Evolutionary conservation across 2,329 filamentous ascomycete genomes (phyloP).

Genomic region (Trematosphaeria pertusa): DNA sequence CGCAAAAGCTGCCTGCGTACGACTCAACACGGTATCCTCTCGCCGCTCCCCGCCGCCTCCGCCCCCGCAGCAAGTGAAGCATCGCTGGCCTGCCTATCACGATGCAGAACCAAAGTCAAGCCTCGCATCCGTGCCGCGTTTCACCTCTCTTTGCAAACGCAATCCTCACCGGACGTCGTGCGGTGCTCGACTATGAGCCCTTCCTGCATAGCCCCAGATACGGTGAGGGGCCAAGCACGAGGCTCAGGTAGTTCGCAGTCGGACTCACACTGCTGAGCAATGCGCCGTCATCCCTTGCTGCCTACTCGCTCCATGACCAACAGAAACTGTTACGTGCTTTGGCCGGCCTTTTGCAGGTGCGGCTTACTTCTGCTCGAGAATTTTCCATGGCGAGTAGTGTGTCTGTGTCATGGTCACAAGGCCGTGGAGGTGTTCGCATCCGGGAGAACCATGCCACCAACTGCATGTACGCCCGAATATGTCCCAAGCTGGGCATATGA

Average conservation of each 20-base stretch:
- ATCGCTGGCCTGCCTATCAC: neutral
- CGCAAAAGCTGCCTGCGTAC: slow-evolving; percentile 1
- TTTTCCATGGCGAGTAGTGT: neutral
- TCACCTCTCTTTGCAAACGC: slow-evolving; percentile 21
- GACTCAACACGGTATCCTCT: slow-evolving; percentile 10
- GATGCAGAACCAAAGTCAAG: neutral
- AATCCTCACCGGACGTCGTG: slow-evolving; percentile 19
- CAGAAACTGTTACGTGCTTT: too few relatives aligned
- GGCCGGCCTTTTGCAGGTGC: neutral
- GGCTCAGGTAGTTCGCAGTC: slow-evolving; percentile 5
- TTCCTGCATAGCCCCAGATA: slow-evolving; percentile 18
- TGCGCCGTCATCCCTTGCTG: slow-evolving; percentile 6
- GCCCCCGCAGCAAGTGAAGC: slow-evolving; percentile 4
- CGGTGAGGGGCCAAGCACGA: slow-evolving; percentile 19
- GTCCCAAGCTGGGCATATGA: neutral
- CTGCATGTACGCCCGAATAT: neutral
- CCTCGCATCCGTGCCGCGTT: slow-evolving; percentile 4
- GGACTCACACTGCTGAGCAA: slow-evolving; percentile 11
- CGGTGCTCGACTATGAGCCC: neutral
- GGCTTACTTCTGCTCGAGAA: neutral
- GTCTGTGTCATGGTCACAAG: neutral
- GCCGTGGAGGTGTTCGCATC: neutral
- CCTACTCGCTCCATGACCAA: slow-evolving; percentile 16
- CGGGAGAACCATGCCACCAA: slow-evolving; percentile 3
- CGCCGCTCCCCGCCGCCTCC: slow-evolving; percentile 10